These are phyloP conservation scores for Licmophora abbreviata DNA, from an alignment of 108 stramenopile species.

Conservation along the genomic window DNA sequence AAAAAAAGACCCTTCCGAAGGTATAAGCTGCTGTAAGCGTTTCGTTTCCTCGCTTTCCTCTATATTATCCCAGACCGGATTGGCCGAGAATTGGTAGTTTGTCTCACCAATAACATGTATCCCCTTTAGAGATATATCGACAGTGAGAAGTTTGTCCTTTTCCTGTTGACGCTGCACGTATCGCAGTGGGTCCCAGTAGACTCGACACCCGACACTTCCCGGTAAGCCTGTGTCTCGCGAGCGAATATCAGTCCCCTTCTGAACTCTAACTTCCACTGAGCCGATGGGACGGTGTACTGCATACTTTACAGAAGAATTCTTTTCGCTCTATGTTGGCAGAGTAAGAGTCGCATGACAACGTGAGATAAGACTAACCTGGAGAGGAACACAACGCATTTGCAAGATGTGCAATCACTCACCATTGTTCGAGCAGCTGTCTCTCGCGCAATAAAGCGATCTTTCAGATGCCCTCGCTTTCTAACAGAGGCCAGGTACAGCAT, in stretches of 20 bases:
- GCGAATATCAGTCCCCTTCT: slow-evolving; percentile 49
- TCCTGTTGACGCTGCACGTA: slow-evolving; percentile 25
- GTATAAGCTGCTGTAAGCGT: slow-evolving; percentile 57
- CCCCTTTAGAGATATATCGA: slow-evolving; percentile 41
- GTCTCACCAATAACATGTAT: slow-evolving; percentile 55
- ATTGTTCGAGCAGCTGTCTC: slow-evolving; percentile 45
- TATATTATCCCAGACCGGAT: slow-evolving; percentile 53
- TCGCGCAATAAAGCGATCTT: slow-evolving; percentile 41
- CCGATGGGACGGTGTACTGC: slow-evolving; percentile 56
- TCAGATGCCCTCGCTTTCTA: slow-evolving; percentile 21
- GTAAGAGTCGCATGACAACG: too few relatives aligned
- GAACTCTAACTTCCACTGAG: slow-evolving; percentile 30
- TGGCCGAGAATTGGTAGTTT: slow-evolving; percentile 36
- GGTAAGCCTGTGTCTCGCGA: slow-evolving; percentile 66
- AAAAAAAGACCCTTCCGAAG: slow-evolving; percentile 19
- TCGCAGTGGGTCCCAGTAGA: slow-evolving; percentile 49
- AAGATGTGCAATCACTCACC: too few relatives aligned
- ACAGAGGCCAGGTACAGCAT: slow-evolving; percentile 40
- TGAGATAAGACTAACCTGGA: too few relatives aligned
- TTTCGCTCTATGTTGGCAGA: too few relatives aligned
- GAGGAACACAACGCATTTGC: too few relatives aligned
- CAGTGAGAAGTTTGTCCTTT: slow-evolving; percentile 15
- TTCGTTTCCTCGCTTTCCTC: slow-evolving; percentile 39
- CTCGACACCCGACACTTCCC: slow-evolving; percentile 52
- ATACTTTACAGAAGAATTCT: slow-evolving; percentile 34